Conservation (phyloP, 2,329 filamentous ascomycete genomes). For the Neurospora crassa region DNA sequence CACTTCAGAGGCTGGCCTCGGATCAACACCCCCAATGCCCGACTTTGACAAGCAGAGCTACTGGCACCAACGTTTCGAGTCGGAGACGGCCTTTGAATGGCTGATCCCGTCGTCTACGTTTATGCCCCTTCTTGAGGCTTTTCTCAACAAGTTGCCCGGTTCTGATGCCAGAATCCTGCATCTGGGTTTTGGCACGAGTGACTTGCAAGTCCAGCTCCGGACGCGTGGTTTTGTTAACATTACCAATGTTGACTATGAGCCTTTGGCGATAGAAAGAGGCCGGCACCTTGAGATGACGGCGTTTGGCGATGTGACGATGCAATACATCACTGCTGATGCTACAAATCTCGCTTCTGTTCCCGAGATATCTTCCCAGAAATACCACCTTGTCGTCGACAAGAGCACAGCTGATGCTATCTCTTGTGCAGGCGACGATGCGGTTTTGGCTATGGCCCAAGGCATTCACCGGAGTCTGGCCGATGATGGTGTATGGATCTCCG, state of each 20-base stretch:
- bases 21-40: conserved; percentile 2
- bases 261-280: conserved; percentile 34
- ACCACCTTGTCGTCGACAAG: conserved; percentile 38
- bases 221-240: conserved; percentile 30
- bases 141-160: conserved; percentile 22
- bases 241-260: conserved; percentile 41
- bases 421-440: conserved; percentile 30
- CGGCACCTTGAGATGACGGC: conserved; percentile 27
- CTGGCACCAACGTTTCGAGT: conserved; percentile 37
- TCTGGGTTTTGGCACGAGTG: conserved; percentile 40
- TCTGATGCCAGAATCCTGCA: conserved; percentile 31
- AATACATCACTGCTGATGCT: conserved; percentile 35
- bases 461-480: conserved; percentile 27
- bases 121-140: conserved; percentile 28
- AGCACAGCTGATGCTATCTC: conserved; percentile 39
- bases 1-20: background rate
- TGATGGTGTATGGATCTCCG: conserved; percentile 34
- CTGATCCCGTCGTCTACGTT: conserved; percentile 33
- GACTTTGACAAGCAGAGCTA: conserved; percentile 41
- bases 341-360: conserved; percentile 24
- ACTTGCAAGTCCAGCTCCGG: conserved; percentile 38
- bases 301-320: conserved; percentile 35
- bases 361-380: conserved; percentile 13
- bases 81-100: conserved; percentile 39
- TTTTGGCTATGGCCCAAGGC: conserved; percentile 29